Conservation (phyloP, 228 moss, liverwort and hornwort genomes). For the Sphagnum fallax region DNA sequence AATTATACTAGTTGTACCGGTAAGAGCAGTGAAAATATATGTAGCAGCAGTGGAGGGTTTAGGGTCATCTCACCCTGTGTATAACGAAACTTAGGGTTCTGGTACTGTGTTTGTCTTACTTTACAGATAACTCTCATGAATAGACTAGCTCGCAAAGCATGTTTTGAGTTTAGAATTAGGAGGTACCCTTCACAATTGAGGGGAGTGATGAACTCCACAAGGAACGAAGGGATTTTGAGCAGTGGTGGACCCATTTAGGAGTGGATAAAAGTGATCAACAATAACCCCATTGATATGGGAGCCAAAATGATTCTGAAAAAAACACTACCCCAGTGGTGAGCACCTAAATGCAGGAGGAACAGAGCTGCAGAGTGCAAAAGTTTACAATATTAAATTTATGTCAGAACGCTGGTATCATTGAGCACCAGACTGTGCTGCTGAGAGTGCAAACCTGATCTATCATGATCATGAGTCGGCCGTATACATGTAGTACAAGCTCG, state of each 20-base stretch:
- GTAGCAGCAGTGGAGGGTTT: too few species aligned
- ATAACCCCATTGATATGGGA: constrained; percentile 82
- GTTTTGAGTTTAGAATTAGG: background rate
- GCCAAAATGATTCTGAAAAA: constrained; percentile 68
- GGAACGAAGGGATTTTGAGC: constrained; percentile 55
- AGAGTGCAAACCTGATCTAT: constrained; percentile 72
- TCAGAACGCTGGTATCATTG: background rate
- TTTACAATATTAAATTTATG: too few species aligned
- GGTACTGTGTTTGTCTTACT: too few species aligned
- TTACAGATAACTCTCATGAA: background rate
- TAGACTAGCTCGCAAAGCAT: background rate
- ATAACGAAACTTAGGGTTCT: too few species aligned
- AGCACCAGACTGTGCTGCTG: background rate
- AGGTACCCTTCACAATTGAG: constrained; percentile 66
- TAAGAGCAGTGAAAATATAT: too few species aligned
- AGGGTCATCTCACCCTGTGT: too few species aligned
- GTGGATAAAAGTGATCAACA: constrained; percentile 92
- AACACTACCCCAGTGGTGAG: too few species aligned
- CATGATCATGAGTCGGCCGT: constrained; percentile 99
- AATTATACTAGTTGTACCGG: too few species aligned
- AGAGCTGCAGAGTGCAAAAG: too few species aligned
- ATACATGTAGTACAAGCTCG: constrained; percentile 41
- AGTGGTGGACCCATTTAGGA: constrained; percentile 88
- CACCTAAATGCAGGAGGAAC: too few species aligned
- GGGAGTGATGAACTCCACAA: constrained; percentile 94